These are phyloP conservation scores for Acephala macrosclerotiorum DNA, from an alignment of 2,329 filamentous ascomycete genomes.

Conservation along the genomic window DNA sequence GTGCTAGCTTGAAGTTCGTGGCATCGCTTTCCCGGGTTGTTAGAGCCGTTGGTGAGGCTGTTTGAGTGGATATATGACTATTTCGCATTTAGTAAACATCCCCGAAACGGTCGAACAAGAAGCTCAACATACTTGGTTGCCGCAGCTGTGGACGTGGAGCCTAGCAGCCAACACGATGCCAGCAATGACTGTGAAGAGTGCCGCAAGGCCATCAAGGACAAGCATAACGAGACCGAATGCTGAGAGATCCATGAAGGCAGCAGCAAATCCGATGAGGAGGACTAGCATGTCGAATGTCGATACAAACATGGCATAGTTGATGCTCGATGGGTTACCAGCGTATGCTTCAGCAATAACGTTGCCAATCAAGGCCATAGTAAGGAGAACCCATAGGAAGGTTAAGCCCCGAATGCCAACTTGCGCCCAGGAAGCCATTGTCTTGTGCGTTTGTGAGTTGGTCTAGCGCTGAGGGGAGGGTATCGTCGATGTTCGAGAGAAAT, in stretches of 20 bases:
- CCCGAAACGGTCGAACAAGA: not conserved
- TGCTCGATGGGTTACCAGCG: constrained; percentile 64
- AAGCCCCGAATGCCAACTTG: constrained; percentile 37
- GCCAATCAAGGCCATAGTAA: constrained; percentile 42
- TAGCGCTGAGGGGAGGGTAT: not conserved
- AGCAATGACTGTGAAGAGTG: constrained; percentile 72
- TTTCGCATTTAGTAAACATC: not conserved
- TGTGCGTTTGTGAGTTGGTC: not conserved
- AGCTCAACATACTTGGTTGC: constrained; percentile 56
- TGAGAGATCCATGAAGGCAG: constrained; percentile 60
- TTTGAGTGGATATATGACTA: constrained; percentile 53
- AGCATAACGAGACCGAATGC: constrained; percentile 59
- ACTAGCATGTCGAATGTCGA: constrained; percentile 70
- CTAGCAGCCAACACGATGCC: constrained; percentile 76
- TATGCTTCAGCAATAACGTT: constrained; percentile 59
- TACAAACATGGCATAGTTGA: constrained; percentile 71
- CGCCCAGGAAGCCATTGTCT: constrained; percentile 33
- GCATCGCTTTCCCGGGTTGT: constrained; percentile 69
- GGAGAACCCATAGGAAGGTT: constrained; percentile 41
- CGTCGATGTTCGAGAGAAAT: not conserved
- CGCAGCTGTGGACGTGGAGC: constrained; percentile 73
- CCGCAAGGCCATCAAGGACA: constrained; percentile 63
- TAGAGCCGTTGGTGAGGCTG: constrained; percentile 66
- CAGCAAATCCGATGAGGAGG: constrained; percentile 66
- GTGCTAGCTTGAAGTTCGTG: constrained; percentile 77